These are phyloP conservation scores for Fusarium sp. DNA, from an alignment of 2,329 filamentous ascomycete genomes.

Conservation along the genomic window DNA sequence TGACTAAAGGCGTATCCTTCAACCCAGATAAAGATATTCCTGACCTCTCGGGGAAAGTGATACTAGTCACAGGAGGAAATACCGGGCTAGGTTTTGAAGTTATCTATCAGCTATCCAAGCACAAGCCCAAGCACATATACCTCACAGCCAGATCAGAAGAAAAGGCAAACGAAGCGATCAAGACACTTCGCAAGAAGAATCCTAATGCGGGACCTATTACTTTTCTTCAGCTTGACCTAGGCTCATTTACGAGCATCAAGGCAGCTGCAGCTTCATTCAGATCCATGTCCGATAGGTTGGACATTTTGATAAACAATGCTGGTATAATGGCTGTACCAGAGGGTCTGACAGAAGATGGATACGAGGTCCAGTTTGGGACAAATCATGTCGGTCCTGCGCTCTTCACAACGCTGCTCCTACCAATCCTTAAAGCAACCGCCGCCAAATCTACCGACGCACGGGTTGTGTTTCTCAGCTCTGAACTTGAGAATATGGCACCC, in stretches of 20 bases:
- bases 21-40: background rate
- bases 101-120: background rate
- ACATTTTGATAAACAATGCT: background rate
- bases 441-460: background rate
- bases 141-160: background rate
- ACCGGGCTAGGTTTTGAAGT: background rate
- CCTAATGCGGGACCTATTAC: background rate
- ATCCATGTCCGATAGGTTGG: background rate
- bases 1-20: background rate
- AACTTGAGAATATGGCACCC: background rate
- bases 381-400: background rate
- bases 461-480: background rate
- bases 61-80: background rate
- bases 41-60: background rate
- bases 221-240: background rate
- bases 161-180: background rate
- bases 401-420: background rate
- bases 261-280: background rate
- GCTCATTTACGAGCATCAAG: background rate
- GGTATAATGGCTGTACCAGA: fast-evolving
- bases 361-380: background rate
- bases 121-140: background rate
- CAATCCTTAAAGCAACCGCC: background rate
- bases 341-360: background rate
- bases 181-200: background rate